Conservation (phyloP, 139 green algal genomes). For the Chlamydomonas incerta region DNA sequence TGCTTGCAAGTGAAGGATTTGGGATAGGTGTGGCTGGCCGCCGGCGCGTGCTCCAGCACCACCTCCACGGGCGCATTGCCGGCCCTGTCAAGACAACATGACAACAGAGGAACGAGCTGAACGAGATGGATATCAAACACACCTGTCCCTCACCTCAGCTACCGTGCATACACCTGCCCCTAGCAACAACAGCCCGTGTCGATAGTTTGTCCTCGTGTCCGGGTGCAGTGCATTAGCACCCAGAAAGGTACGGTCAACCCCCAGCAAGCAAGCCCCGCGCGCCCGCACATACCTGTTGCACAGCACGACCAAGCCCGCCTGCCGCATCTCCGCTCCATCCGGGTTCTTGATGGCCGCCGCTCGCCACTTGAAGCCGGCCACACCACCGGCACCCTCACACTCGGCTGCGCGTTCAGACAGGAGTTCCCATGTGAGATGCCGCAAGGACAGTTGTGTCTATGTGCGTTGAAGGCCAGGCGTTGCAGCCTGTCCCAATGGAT, state of each 20-base stretch:
- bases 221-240: neutral
- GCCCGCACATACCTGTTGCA: slow-evolving; percentile 17
- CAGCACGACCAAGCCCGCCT: slow-evolving; percentile 20
- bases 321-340: slow-evolving; percentile 24
- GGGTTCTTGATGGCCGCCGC: slow-evolving; percentile 24
- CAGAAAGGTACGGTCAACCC: neutral
- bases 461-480: too few species aligned
- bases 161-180: too few species aligned
- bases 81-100: too few species aligned
- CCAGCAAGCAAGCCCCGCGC: neutral
- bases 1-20: slow-evolving; percentile 5
- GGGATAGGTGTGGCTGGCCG: neutral
- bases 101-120: too few species aligned
- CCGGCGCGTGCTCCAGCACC: neutral
- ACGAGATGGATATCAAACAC: too few species aligned
- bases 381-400: slow-evolving; percentile 6
- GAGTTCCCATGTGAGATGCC: too few species aligned
- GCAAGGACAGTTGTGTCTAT: too few species aligned
- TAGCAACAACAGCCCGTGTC: neutral
- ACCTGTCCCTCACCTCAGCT: too few species aligned
- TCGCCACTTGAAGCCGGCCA: slow-evolving; percentile 29
- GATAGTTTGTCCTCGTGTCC: neutral
- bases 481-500: too few species aligned
- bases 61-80: slow-evolving; percentile 20
- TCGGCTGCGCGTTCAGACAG: neutral